Percentiles rank a stretch among this genome's conserved stretches.
These are phyloP conservation scores for Sicyos edulis DNA, from an alignment of 306 rosid species.

Conservation along the genomic window DNA sequence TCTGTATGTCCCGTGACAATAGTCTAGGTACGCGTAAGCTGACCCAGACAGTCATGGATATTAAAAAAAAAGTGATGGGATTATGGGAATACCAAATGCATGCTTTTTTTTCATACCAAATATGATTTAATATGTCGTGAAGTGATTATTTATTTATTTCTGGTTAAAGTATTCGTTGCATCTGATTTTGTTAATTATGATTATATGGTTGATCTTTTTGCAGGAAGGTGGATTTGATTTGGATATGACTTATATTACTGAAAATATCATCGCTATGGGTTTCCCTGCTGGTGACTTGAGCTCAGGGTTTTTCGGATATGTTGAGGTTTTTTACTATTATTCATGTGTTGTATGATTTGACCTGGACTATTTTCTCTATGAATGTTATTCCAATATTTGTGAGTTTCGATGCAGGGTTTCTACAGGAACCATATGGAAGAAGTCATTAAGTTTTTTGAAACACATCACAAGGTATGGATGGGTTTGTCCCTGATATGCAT, in stretches of 20 bases:
- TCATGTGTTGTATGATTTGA: conserved; percentile 21
- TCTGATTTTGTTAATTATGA: conserved; percentile 14
- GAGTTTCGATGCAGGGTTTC: conserved; percentile 64
- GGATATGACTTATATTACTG: conserved; percentile 98
- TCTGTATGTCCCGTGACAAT: too few relatives aligned
- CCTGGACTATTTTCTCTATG: conserved; percentile 11
- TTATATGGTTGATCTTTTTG: conserved; percentile 21
- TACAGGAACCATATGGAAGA: conserved; percentile 99
- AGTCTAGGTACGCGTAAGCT: too few relatives aligned
- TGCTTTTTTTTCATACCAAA: background rate
- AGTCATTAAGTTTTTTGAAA: conserved; percentile 93
- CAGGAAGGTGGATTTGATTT: conserved; percentile 98
- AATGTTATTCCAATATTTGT: conserved; percentile 18
- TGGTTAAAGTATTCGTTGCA: background rate
- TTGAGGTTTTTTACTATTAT: conserved; percentile 58
- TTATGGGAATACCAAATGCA: background rate
- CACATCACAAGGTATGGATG: conserved; percentile 75
- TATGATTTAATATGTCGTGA: background rate
- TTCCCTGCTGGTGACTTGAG: conserved; percentile 99
- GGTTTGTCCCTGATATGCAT: background rate
- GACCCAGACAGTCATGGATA: too few relatives aligned
- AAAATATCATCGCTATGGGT: conserved; percentile 96
- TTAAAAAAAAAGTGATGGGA: too few relatives aligned
- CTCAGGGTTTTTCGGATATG: conserved; percentile 97
- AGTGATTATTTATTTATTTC: background rate